Evolutionary conservation across 139 green algal species (phyloP).

Genomic region (Axilococcus clingmanii): DNA sequence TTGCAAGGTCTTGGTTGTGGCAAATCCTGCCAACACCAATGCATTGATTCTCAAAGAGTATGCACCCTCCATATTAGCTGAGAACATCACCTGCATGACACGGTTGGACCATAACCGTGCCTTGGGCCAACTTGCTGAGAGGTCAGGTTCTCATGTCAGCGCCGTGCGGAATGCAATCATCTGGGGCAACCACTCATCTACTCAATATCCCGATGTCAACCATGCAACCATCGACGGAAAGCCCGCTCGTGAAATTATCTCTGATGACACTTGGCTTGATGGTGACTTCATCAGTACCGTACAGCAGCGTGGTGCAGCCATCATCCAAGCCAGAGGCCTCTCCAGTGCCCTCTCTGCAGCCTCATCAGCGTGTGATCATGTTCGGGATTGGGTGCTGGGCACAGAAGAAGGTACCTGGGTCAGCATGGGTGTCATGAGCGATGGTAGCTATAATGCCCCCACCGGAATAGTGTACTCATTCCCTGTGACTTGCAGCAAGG

Average conservation of each 20-base stretch:
- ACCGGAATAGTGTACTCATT: constrained; percentile 78
- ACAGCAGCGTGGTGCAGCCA: constrained; percentile 85
- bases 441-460: constrained; percentile 69
- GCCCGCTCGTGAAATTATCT: constrained; percentile 54
- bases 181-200: constrained; percentile 94
- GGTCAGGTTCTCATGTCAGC: constrained; percentile 43
- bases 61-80: constrained; percentile 63
- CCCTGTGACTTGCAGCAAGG: constrained; percentile 74
- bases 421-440: constrained; percentile 84
- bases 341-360: constrained; percentile 80
- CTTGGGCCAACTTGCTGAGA: constrained; percentile 73
- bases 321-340: constrained; percentile 85
- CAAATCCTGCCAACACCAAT: constrained; percentile 95
- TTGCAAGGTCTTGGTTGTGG: constrained; percentile 84
- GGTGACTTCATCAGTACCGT: constrained; percentile 81
- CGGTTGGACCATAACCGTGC: constrained; percentile 94
- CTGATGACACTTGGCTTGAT: constrained; percentile 66
- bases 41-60: constrained; percentile 76
- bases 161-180: constrained; percentile 91
- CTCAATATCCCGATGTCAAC: constrained; percentile 91
- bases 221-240: constrained; percentile 72
- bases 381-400: constrained; percentile 82
- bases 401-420: constrained; percentile 59
- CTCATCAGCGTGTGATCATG: constrained; percentile 81
- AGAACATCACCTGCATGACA: constrained; percentile 91